Evolutionary conservation across 495 filamentous ascomycete genomes (phyloP).

Genomic region (Neurospora africana): DNA sequence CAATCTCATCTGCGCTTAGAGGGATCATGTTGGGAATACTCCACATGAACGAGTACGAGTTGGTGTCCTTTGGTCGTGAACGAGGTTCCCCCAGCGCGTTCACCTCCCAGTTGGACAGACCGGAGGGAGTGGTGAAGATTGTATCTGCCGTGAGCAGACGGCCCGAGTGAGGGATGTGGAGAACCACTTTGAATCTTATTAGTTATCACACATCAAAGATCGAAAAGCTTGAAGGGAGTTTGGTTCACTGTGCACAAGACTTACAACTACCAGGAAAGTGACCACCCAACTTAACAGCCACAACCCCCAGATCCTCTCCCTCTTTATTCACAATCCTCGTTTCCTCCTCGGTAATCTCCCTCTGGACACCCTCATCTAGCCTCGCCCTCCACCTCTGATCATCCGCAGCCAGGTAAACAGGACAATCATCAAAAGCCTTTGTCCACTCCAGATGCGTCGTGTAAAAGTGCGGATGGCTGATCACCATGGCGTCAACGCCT

Average conservation of each 20-base stretch:
- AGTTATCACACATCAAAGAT: neutral
- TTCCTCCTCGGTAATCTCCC: slow-evolving; percentile 22
- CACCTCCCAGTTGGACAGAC: slow-evolving; percentile 29
- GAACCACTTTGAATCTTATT: slow-evolving; percentile 29
- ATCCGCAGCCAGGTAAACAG: slow-evolving; percentile 50
- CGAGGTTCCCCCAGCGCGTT: slow-evolving; percentile 24
- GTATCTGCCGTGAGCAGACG: slow-evolving; percentile 63
- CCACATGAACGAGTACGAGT: slow-evolving; percentile 65
- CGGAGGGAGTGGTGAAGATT: slow-evolving; percentile 53
- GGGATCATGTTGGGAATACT: slow-evolving; percentile 75
- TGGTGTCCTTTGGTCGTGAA: slow-evolving; percentile 43
- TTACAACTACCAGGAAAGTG: slow-evolving; percentile 59
- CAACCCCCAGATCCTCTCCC: slow-evolving; percentile 41
- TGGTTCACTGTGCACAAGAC: neutral
- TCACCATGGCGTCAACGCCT: slow-evolving; percentile 60
- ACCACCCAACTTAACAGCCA: slow-evolving; percentile 56
- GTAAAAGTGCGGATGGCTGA: slow-evolving; percentile 74
- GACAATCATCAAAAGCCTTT: slow-evolving; percentile 43
- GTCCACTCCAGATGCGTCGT: slow-evolving; percentile 61
- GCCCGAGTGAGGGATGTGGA: slow-evolving; percentile 38
- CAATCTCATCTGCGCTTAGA: slow-evolving; percentile 45
- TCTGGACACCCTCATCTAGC: slow-evolving; percentile 15
- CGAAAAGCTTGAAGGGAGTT: neutral
- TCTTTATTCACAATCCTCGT: slow-evolving; percentile 23
- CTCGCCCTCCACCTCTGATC: slow-evolving; percentile 49